Evolutionary conservation across 495 filamentous ascomycete genomes (phyloP).

Genomic region (Penicillium simplicissimum): DNA sequence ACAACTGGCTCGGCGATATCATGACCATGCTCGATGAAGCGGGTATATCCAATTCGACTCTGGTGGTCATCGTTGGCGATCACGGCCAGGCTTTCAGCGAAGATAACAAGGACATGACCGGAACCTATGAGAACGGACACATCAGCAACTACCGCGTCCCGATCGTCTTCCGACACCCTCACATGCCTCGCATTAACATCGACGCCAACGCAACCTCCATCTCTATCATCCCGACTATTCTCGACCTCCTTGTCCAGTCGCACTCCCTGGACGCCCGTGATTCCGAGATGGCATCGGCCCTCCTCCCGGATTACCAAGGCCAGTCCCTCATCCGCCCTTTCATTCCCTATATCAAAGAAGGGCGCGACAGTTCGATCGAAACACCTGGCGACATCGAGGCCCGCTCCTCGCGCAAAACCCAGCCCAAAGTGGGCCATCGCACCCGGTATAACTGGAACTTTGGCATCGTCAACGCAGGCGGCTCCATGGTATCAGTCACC

Average conservation of each 20-base stretch:
- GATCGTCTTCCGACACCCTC: constrained; percentile 45
- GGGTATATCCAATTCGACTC: constrained; percentile 51
- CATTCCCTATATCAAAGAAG: constrained; percentile 13
- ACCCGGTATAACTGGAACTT: constrained; percentile 37
- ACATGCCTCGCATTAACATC: constrained; percentile 42
- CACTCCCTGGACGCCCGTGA: constrained; percentile 38
- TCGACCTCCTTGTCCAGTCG: constrained; percentile 47
- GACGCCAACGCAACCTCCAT: constrained; percentile 43
- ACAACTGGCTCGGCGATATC: constrained; percentile 49
- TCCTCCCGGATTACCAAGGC: constrained; percentile 41
- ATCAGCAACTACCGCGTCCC: constrained; percentile 49
- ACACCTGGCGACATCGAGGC: not conserved
- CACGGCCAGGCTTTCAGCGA: constrained; percentile 46
- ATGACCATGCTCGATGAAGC: constrained; percentile 47
- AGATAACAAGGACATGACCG: constrained; percentile 37
- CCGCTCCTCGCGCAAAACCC: constrained; percentile 12
- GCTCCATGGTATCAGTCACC: constrained; percentile 38
- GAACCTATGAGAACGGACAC: constrained; percentile 48
- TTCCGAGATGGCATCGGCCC: constrained; percentile 33
- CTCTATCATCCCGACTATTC: constrained; percentile 47
- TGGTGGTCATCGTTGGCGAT: constrained; percentile 52
- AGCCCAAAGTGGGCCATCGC: not conserved
- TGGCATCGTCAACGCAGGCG: constrained; percentile 48
- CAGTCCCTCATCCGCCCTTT: constrained; percentile 40
- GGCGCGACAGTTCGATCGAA: not conserved